Evolutionary conservation across 768 basidiomycete species (phyloP).

Genomic region (Trichaptum fuscoviolaceum): DNA sequence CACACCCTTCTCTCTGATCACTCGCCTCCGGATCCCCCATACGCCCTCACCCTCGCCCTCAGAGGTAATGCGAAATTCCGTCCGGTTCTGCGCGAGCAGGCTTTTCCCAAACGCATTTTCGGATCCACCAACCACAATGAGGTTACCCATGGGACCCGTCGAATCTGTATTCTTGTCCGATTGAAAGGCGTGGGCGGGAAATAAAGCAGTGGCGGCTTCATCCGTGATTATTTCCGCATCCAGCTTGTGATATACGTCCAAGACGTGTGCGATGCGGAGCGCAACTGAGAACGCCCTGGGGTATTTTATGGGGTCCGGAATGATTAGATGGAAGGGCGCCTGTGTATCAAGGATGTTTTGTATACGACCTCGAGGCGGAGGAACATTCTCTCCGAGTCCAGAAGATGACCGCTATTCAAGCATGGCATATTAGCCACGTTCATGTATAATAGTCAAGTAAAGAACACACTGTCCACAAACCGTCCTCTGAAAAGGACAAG

Average conservation of each 20-base stretch:
- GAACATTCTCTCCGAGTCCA: neutral
- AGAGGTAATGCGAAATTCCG: constrained; percentile 9
- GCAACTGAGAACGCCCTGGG: constrained; percentile 48
- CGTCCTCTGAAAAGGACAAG: constrained; percentile 7
- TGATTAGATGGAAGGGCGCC: constrained; percentile 52
- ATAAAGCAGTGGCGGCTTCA: neutral
- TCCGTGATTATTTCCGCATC: constrained; percentile 57
- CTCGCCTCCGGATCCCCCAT: constrained; percentile 12
- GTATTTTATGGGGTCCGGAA: constrained; percentile 31
- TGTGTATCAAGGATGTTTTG: constrained; percentile 55
- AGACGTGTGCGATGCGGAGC: constrained; percentile 59
- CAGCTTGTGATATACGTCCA: constrained; percentile 63
- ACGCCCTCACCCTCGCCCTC: constrained; percentile 16
- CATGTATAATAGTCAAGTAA: neutral
- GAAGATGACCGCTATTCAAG: neutral
- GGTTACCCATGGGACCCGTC: constrained; percentile 38
- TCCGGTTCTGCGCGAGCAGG: constrained; percentile 14
- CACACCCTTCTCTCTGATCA: constrained; percentile 23
- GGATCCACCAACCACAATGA: constrained; percentile 51
- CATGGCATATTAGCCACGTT: neutral
- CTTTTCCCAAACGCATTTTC: constrained; percentile 17
- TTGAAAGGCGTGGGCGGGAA: constrained; percentile 19
- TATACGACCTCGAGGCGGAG: constrained; percentile 48
- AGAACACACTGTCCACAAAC: neutral
- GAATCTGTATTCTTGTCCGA: constrained; percentile 21